A percentile compares a stretch with the other conserved stretches of the same genome.
phyloP scores from a whole-genome alignment of 2,329 filamentous ascomycete genomes.

The Dryadomyces quercivorus region DNA sequence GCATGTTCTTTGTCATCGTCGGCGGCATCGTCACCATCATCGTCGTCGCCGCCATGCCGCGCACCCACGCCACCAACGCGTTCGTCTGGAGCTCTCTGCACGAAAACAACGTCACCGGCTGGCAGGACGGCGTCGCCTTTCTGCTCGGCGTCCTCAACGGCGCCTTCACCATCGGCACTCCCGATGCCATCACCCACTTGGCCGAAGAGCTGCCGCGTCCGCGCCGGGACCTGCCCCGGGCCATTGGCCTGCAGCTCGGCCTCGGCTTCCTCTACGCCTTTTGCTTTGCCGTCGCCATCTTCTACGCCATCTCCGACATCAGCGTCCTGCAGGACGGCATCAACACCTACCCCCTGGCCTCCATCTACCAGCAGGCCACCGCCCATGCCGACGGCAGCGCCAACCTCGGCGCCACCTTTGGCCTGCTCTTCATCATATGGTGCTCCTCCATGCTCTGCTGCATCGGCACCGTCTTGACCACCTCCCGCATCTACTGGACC shows the following conservation, averaged over 20 bases:
- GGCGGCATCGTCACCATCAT: slow-evolving; percentile 41
- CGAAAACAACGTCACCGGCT: slow-evolving; percentile 38
- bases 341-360: slow-evolving; percentile 48
- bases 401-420: slow-evolving; percentile 29
- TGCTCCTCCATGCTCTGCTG: slow-evolving; percentile 36
- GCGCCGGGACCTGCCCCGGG: slow-evolving; percentile 34
- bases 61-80: slow-evolving; percentile 32
- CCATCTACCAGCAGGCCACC: slow-evolving; percentile 48
- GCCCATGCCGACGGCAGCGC: slow-evolving; percentile 26
- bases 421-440: slow-evolving; percentile 23
- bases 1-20: slow-evolving; percentile 42
- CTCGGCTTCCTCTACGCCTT: slow-evolving; percentile 36
- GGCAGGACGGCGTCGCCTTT: slow-evolving; percentile 49
- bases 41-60: slow-evolving; percentile 40
- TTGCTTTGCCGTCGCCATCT: slow-evolving; percentile 33
- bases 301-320: slow-evolving; percentile 45
- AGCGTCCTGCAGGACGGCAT: slow-evolving; percentile 34
- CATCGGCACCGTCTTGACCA: slow-evolving; percentile 38
- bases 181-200: slow-evolving; percentile 50
- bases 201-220: slow-evolving; percentile 45
- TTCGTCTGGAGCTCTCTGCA: slow-evolving; percentile 40
- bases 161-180: slow-evolving; percentile 51
- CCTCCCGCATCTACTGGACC: slow-evolving; percentile 28
- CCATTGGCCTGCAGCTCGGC: slow-evolving; percentile 35
- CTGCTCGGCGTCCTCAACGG: slow-evolving; percentile 54